phyloP scores from a whole-genome alignment of 768 basidiomycete genomes.

The Mycena kentingensis region DNA sequence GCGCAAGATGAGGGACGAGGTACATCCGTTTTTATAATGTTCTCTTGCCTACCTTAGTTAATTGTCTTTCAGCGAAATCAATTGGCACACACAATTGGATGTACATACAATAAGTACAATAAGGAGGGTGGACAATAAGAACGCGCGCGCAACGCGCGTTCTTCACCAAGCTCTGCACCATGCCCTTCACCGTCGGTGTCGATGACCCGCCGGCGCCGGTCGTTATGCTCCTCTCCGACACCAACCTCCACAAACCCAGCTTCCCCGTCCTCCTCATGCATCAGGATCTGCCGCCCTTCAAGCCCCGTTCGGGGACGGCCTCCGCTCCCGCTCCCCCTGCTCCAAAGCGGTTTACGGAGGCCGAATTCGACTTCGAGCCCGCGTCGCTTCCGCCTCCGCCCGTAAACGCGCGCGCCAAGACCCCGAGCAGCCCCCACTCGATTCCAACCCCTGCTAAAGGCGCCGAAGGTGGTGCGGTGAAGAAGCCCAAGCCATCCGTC shows the following conservation, averaged over 20 bases:
- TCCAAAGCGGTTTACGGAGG: neutral
- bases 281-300: conserved; percentile 1
- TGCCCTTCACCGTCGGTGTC: neutral
- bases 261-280: conserved; percentile 2
- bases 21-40: neutral
- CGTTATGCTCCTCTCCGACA: conserved; percentile 4
- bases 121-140: neutral
- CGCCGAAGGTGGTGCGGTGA: too few relatives aligned
- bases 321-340: neutral
- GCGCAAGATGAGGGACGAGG: neutral
- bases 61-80: too few relatives aligned
- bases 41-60: neutral
- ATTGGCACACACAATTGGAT: neutral
- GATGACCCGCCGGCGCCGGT: neutral
- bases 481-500: too few relatives aligned
- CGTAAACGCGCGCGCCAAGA: neutral
- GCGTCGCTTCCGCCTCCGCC: neutral
- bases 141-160: neutral
- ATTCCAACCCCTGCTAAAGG: too few relatives aligned
- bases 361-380: neutral
- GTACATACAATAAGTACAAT: neutral
- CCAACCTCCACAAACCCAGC: neutral
- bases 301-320: neutral
- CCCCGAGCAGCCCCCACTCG: too few relatives aligned
- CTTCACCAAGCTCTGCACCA: neutral